Conservation (phyloP, 1,284 basidiomycete genomes). For the Ustilago tritici region DNA sequence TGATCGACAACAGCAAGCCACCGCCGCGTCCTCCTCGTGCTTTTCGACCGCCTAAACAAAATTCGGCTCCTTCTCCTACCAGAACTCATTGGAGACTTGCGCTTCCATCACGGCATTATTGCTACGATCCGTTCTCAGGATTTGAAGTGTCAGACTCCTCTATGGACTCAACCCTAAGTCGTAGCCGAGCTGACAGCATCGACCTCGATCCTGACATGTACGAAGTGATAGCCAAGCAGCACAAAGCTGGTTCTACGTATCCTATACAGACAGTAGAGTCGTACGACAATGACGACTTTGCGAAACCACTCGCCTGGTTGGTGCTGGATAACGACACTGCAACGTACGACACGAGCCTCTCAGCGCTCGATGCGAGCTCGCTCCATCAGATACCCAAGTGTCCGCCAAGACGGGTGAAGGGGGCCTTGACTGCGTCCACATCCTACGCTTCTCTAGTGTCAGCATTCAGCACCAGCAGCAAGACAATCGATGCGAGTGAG, state of each 20-base stretch:
- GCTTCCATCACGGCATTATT: constrained; percentile 1
- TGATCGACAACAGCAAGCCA: background rate
- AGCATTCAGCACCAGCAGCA: background rate
- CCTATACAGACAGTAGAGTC: background rate
- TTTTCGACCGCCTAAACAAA: background rate
- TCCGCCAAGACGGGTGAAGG: background rate
- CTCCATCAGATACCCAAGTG: background rate
- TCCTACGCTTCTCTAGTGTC: background rate
- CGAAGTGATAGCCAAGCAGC: background rate
- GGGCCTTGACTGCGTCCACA: background rate
- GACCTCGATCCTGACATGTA: constrained; percentile 14
- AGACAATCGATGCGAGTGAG: background rate
- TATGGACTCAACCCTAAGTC: background rate
- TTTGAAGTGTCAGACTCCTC: constrained; percentile 7
- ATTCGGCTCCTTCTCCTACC: background rate
- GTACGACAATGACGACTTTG: background rate
- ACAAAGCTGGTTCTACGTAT: background rate
- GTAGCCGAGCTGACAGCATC: constrained; percentile 29
- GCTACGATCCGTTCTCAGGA: constrained; percentile 18
- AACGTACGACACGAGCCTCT: background rate
- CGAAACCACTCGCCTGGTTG: background rate
- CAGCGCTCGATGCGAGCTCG: background rate
- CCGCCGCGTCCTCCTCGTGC: constrained; percentile 17
- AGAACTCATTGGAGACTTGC: background rate
- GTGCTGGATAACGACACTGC: background rate